Percentiles rank a stretch among this genome's conserved stretches.
Evolutionary conservation across 2,329 filamentous ascomycete genomes (phyloP).

Genomic region (Zalaria sp.): DNA sequence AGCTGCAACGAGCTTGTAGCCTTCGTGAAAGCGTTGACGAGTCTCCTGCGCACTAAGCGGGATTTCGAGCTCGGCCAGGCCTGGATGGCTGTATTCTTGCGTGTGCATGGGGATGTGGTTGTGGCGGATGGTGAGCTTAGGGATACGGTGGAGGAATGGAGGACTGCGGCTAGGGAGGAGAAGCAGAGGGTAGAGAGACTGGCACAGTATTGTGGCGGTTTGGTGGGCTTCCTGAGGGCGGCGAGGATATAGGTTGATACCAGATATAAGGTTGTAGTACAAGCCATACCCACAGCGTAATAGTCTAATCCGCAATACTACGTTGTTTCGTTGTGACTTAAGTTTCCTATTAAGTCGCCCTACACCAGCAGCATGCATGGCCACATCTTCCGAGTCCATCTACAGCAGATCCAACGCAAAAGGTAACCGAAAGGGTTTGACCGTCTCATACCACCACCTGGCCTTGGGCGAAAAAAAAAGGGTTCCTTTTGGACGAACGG

Average conservation of each 20-base stretch:
- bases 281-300: too few relatives aligned
- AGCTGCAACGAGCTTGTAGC: conserved; percentile 54
- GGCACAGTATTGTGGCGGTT: conserved; percentile 73
- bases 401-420: too few relatives aligned
- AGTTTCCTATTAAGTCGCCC: too few relatives aligned
- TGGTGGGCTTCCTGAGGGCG: conserved; percentile 10
- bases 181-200: conserved; percentile 63
- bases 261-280: too few relatives aligned
- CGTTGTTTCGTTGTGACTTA: too few relatives aligned
- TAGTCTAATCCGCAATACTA: too few relatives aligned
- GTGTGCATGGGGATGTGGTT: conserved; percentile 56
- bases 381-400: too few relatives aligned
- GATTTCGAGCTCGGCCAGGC: conserved; percentile 93
- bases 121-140: conserved; percentile 37
- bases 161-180: conserved; percentile 30
- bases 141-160: conserved; percentile 53
- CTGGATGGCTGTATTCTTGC: conserved; percentile 92
- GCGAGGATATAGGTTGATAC: conserved; percentile 7
- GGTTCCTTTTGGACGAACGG: too few relatives aligned
- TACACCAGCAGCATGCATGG: too few relatives aligned
- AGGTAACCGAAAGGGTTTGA: too few relatives aligned
- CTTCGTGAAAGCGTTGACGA: conserved; percentile 72
- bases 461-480: too few relatives aligned
- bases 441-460: too few relatives aligned
- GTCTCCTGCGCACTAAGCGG: conserved; percentile 48